Evolutionary conservation across 148 eudicot species (phyloP), one percentile per base, ranked within the genome.

Genomic region (Cornus florida): DNA sequence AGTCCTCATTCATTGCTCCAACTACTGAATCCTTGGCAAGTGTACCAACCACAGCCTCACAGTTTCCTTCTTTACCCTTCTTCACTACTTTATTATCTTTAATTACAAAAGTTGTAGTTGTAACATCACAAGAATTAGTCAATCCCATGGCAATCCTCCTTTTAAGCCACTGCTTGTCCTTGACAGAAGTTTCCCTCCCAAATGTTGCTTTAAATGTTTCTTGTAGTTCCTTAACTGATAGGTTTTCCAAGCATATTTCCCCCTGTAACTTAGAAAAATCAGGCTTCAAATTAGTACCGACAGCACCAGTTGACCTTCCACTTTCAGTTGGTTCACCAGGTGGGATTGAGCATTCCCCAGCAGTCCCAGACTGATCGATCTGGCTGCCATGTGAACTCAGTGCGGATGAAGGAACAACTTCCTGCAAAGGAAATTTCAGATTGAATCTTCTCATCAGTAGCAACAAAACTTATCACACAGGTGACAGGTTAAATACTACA

Each of bases 101-200:
- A 71, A 94, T 83, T n/a, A 90, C 71, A 60, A 94, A 94, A 81
- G 88, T 86, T 72, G 91, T 86, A 35, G 86, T 83, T 79, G 95
- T 86, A 79, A 94, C 85, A 79, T 92, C 95, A 89, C 98, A 94
- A n/a, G 97, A 94, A 76, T 97, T 92, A 59, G 98, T 86, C 85
- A 94, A 81, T 71, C 93, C 99, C 99, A 97, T 94, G 35, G 89
- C 86, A 81, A 97, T 97, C 89, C 99, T 90, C 83, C 99, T 84
- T 77, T 92, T 92, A 48, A 97, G 97, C 99, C 99, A 97, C 78
- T 88, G 89, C 78, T 97, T 97, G 76, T 97, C 99, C 84, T 97
- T 97, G 74, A 89, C 93, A 74, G 94, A 82, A 75, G 99, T 97
- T 89, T 85, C 90, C 72, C 99, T 89, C 31, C 99, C 99, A 84